A percentile compares a stretch with the other conserved stretches of the same genome.
Evolutionary conservation across 768 basidiomycete species (phyloP).

Genomic region (Termitomyces bulborhizus): DNA sequence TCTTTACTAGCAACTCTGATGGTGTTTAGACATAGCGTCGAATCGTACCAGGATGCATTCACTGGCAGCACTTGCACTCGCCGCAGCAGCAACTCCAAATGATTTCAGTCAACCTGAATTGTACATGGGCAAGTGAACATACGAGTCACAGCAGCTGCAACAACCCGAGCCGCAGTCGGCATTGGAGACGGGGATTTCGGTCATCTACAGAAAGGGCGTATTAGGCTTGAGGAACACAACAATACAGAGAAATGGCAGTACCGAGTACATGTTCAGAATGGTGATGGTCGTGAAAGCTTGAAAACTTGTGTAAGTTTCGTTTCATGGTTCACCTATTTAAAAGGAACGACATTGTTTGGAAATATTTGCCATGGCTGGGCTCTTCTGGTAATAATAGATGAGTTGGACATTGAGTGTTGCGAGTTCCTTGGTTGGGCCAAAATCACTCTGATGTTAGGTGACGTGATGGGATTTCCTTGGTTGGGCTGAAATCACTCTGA

Average conservation of each 20-base stretch:
- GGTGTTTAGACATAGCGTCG: not conserved
- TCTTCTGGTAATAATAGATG: not conserved
- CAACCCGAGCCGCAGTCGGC: constrained; percentile 3
- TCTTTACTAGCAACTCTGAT: not conserved
- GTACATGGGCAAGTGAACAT: not conserved
- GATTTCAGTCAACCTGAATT: not conserved
- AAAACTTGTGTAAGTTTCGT: not conserved
- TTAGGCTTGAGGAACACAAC: not conserved
- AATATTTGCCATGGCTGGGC: not conserved
- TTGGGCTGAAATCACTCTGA: not conserved
- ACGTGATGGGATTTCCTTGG: not conserved
- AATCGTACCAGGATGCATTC: not conserved
- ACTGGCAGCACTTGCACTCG: constrained; percentile 13
- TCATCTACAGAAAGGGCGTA: not conserved
- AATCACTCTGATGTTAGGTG: not conserved
- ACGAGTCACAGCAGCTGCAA: constrained; percentile 12
- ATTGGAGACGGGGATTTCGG: constrained; percentile 1
- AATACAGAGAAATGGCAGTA: not conserved
- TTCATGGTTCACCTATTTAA: not conserved
- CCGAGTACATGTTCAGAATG: constrained; percentile 5
- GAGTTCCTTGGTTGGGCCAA: not conserved
- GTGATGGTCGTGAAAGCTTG: not conserved
- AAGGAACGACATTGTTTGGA: not conserved
- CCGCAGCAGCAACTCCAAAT: constrained; percentile 9
- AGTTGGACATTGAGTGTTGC: not conserved